Evolutionary conservation across 352 stramenopile species (phyloP).

Genomic region (Pythium dissimile): DNA sequence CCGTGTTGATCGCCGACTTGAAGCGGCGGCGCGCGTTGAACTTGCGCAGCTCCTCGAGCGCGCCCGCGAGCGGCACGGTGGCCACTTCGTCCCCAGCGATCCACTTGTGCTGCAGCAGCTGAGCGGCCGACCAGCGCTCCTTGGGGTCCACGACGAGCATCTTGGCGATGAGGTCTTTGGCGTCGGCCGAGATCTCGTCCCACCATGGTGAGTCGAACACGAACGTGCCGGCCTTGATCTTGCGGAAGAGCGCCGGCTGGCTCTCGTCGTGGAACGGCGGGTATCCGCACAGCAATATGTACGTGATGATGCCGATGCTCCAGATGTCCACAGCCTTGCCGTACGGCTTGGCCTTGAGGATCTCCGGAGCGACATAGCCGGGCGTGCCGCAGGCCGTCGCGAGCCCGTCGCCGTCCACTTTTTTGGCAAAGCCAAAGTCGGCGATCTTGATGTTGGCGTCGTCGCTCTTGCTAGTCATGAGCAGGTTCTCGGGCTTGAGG

Average conservation of each 20-base stretch:
- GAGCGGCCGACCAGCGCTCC: conserved; percentile 67
- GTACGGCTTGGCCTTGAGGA: conserved; percentile 68
- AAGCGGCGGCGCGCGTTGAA: conserved; percentile 95
- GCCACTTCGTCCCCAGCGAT: conserved; percentile 69
- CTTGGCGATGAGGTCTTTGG: conserved; percentile 88
- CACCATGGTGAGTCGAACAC: conserved; percentile 83
- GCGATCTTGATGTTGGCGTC: conserved; percentile 82
- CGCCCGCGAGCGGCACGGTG: conserved; percentile 78
- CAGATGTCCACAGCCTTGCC: conserved; percentile 86
- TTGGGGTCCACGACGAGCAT: conserved; percentile 87
- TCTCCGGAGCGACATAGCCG: conserved; percentile 79
- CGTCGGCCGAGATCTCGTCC: conserved; percentile 67
- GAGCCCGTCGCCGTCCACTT: conserved; percentile 51
- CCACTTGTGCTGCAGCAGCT: conserved; percentile 87
- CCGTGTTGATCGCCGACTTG: conserved; percentile 90
- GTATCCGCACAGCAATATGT: conserved; percentile 83
- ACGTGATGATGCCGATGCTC: conserved; percentile 90
- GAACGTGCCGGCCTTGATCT: conserved; percentile 69
- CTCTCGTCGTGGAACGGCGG: conserved; percentile 91
- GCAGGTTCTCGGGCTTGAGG: conserved; percentile 86
- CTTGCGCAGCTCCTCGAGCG: conserved; percentile 85
- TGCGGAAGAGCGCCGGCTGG: conserved; percentile 71
- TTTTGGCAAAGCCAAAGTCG: conserved; percentile 85
- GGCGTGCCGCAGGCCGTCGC: conserved; percentile 71
- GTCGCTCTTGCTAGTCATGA: conserved; percentile 69